Evolutionary conservation across 805 yeast species (phyloP).

Genomic region (Wickerhamiella allomyrinae): DNA sequence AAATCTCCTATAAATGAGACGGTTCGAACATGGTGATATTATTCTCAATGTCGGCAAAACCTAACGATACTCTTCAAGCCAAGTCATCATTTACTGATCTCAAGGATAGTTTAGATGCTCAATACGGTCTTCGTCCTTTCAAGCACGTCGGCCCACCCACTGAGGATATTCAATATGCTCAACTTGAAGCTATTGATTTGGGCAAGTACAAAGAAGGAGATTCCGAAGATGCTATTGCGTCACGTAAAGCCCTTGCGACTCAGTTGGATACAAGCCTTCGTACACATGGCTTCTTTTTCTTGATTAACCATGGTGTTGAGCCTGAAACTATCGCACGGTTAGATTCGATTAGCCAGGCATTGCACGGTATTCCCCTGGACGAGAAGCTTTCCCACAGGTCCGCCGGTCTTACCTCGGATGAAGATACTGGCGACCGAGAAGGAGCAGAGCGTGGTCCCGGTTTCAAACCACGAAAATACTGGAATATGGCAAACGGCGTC

Average conservation of each 20-base stretch:
- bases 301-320: constrained; percentile 31
- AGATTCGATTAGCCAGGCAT: constrained; percentile 30
- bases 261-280: constrained; percentile 30
- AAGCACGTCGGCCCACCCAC: constrained; percentile 7
- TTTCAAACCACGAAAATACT: constrained; percentile 35
- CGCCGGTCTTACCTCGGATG: constrained; percentile 27
- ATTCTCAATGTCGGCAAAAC: constrained; percentile 5
- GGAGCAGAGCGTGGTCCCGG: constrained; percentile 38
- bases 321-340: constrained; percentile 25
- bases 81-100: constrained; percentile 1
- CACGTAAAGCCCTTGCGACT: constrained; percentile 26
- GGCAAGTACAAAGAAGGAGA: constrained; percentile 26
- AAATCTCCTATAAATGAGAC: not conserved
- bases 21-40: not conserved
- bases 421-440: constrained; percentile 19
- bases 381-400: constrained; percentile 29
- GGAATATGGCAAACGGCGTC: constrained; percentile 33
- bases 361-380: constrained; percentile 30
- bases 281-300: constrained; percentile 32
- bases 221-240: constrained; percentile 20
- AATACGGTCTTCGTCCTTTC: constrained; percentile 6
- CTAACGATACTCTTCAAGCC: constrained; percentile 3
- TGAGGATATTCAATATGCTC: constrained; percentile 9
- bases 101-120: constrained; percentile 2
- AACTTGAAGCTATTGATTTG: constrained; percentile 25